Evolutionary conservation across 2,329 filamentous ascomycete species (phyloP).

Genomic region (Colletotrichum sp.): DNA sequence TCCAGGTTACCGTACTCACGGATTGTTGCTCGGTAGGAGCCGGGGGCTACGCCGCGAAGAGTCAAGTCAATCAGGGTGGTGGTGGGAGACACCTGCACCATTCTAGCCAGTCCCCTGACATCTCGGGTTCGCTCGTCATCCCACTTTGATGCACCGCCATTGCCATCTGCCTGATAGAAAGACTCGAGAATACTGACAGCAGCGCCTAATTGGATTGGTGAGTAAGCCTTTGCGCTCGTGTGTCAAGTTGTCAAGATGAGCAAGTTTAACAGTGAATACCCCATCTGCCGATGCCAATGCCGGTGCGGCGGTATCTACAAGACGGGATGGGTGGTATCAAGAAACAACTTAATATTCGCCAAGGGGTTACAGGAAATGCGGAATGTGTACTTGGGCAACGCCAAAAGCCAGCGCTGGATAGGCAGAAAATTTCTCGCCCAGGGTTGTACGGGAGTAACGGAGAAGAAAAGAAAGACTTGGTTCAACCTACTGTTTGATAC

Average conservation of each 20-base stretch:
- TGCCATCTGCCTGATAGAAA: conserved; percentile 54
- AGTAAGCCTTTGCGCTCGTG: conserved; percentile 1
- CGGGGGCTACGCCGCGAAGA: conserved; percentile 79
- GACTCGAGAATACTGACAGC: conserved; percentile 97
- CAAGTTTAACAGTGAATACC: neutral
- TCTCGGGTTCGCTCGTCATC: conserved; percentile 50
- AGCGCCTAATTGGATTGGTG: conserved; percentile 56
- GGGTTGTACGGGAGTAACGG: neutral
- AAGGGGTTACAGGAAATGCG: conserved; percentile 10
- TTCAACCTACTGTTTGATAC: conserved; percentile 75
- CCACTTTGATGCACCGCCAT: conserved; percentile 39
- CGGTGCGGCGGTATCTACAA: neutral
- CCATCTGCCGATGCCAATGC: conserved; percentile 2
- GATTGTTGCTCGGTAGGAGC: conserved; percentile 83
- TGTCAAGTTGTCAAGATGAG: neutral
- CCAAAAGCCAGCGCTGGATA: neutral
- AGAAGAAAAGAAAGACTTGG: conserved; percentile 10
- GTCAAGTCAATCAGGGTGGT: conserved; percentile 89
- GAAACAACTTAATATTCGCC: conserved; percentile 9
- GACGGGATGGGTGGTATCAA: conserved; percentile 2
- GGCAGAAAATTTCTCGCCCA: neutral
- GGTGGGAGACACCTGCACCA: conserved; percentile 85
- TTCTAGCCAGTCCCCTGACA: conserved; percentile 86
- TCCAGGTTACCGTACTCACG: conserved; percentile 88
- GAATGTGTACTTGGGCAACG: neutral